Evolutionary conservation across 177 flowering plant genomes (phyloP), one percentile per base, ranked within the genome.

Genomic region (Vitis hybrid): DNA sequence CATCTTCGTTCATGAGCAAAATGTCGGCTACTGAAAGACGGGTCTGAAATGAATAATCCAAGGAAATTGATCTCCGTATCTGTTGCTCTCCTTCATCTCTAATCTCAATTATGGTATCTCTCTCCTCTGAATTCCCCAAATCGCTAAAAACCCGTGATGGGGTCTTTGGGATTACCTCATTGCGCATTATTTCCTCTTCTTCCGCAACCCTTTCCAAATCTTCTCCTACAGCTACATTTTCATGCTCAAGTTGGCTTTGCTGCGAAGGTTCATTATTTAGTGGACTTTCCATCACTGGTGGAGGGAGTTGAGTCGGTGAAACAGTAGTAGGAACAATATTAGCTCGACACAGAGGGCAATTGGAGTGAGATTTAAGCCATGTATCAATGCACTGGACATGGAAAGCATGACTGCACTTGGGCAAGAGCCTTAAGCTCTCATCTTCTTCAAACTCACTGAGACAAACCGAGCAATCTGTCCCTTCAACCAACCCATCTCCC

Each of bases 331-430:
- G 68, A 15, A 76, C 71, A 2, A 92, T 74, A 62, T 71, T 79
- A 1, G 97, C 87, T 1, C 97, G 82, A 51, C 97, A 92, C 7
- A 92, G 70, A 3, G 97, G 97, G 65, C 97, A 92, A 75, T 79
- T 90, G 1, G 95, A 84, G 79, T 92, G 97, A 51, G 88, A 83
- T 70, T 75, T 80, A 26, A 92, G 84, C 97, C 97, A 92, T 14
- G 84, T 85, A 74, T 92, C 97, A 49, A 92, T 90, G 78, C 95
- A 92, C 0, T 75, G 70, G 51, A 90, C 80, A 76, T 92, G 95
- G 68, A 92, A 92, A 51, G 92, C 92, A 68, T 92, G 97, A 51
- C 87, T 83, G 66, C 97, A 92, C 75, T 92, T 92, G 2, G 95
- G 97, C 70, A 92, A 77, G 7, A 90, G 80, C 74, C 94, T 81